Evolutionary conservation across 2,329 filamentous ascomycete genomes (phyloP), one percentile per base, ranked within the genome.

Genomic region (Pseudocercospora macadamiae): DNA sequence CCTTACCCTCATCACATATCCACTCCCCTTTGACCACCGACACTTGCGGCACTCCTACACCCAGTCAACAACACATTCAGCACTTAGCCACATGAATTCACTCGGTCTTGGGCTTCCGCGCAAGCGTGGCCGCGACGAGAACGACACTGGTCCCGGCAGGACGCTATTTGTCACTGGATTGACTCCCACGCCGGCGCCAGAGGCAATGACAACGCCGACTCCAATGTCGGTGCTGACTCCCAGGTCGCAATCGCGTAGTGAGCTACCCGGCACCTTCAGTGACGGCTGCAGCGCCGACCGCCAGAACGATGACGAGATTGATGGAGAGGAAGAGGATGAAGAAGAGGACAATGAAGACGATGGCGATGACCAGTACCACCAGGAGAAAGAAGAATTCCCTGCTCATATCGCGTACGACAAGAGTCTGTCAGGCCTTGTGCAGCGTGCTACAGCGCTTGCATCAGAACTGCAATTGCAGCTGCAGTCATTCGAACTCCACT

Each of bases 161-260:
- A 23, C 32, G 1, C 19, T 55, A 5, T 59, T 55, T n/a, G 34
- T 45, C 42, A 59, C 51, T 1, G 57, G 34, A 8, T 25, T 42
- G 34, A 58, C 56, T 14, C 51, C 56, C 1, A 58, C 51, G 19
- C 56, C 56, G 14, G 42, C 42, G 16, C 45, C 45, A 30, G 37
- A 42, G n/a, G n/a, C n/a, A n/a, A n/a, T n/a, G n/a, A n/a, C n/a
- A n/a, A n/a, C n/a, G n/a, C n/a, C n/a, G 32, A 36, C 32, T 49
- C 48, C 10, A 21, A 47, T 34, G n/a, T 19, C 12, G 8, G 21
- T n/a, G 18, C n/a, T n/a, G 16, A 14, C 6, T 23, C 42, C n/a
- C n/a, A n/a, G n/a, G n/a, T n/a, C n/a, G n/a, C n/a, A 21, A 26
- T 12, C 8, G 16, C 42, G 18, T 21, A 47, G 42, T 47, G 16